These are phyloP conservation scores for Exophiala lecanii-corni DNA, from an alignment of 2,329 filamentous ascomycete species.

Conservation along the genomic window DNA sequence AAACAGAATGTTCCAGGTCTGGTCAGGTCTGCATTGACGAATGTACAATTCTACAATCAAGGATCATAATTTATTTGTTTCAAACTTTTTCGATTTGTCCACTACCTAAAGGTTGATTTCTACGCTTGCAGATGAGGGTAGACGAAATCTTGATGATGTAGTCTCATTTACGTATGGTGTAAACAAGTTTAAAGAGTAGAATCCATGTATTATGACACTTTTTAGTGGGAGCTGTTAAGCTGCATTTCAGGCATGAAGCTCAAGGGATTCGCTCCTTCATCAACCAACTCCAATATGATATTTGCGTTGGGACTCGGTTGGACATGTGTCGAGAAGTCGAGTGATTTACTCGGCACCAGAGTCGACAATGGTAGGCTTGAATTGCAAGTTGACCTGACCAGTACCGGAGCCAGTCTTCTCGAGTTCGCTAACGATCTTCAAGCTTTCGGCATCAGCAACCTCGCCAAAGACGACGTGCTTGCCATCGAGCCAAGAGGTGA, in stretches of 20 bases:
- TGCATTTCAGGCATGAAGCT: background rate
- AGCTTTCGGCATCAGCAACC: constrained; percentile 53
- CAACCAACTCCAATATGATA: background rate
- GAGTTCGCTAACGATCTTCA: constrained; percentile 54
- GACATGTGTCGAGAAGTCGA: background rate
- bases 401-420: constrained; percentile 54
- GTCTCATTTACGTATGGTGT: background rate
- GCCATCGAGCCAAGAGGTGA: constrained; percentile 62
- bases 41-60: no score
- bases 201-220: background rate
- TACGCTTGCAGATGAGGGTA: background rate
- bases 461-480: constrained; percentile 67
- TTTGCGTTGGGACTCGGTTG: constrained; percentile 22
- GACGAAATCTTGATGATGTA: background rate
- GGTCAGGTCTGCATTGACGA: no score
- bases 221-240: background rate
- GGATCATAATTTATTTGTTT: no score
- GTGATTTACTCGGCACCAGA: constrained; percentile 34
- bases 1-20: no score
- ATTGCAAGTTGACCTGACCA: constrained; percentile 48
- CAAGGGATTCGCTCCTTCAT: background rate
- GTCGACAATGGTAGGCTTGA: constrained; percentile 52
- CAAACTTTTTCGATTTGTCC: background rate
- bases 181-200: background rate
- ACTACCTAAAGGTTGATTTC: background rate